phyloP scores from a whole-genome alignment of 148 eudicot genomes.

The Pharnaceum exiguum region DNA sequence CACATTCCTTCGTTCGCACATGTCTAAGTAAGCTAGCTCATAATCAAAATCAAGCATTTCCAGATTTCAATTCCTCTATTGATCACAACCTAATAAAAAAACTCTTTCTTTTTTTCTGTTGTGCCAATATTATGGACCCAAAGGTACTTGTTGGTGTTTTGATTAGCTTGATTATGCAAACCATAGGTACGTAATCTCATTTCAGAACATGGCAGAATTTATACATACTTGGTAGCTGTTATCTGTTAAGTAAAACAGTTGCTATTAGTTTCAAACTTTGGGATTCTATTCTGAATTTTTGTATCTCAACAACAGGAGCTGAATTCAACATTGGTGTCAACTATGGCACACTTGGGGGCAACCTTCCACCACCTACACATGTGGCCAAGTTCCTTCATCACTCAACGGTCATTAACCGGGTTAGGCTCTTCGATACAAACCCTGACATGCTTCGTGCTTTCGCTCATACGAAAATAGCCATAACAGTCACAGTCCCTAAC shows the following conservation, averaged over 20 bases:
- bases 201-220: too few relatives aligned
- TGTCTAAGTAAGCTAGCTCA: slow-evolving; percentile 11
- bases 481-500: slow-evolving; percentile 52
- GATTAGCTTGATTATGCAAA: neutral
- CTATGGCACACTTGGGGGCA: slow-evolving; percentile 57
- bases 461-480: slow-evolving; percentile 45
- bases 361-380: slow-evolving; percentile 54
- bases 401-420: slow-evolving; percentile 50
- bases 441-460: slow-evolving; percentile 43
- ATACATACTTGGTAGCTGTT: too few relatives aligned
- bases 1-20: slow-evolving; percentile 15
- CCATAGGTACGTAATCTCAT: slow-evolving; percentile 10
- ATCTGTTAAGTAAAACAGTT: too few relatives aligned
- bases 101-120: neutral
- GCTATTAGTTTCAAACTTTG: too few relatives aligned
- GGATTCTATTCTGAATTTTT: too few relatives aligned
- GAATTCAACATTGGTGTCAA: slow-evolving; percentile 57
- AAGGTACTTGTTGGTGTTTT: neutral
- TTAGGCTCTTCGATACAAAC: slow-evolving; percentile 53
- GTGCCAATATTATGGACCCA: neutral
- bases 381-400: slow-evolving; percentile 47
- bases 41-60: neutral
- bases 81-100: neutral
- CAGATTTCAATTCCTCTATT: neutral
- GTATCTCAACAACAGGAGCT: too few relatives aligned